Base-by-base conservation (phyloP, 345 rosid genomes). In the Noccaea caerulescens region DNA sequence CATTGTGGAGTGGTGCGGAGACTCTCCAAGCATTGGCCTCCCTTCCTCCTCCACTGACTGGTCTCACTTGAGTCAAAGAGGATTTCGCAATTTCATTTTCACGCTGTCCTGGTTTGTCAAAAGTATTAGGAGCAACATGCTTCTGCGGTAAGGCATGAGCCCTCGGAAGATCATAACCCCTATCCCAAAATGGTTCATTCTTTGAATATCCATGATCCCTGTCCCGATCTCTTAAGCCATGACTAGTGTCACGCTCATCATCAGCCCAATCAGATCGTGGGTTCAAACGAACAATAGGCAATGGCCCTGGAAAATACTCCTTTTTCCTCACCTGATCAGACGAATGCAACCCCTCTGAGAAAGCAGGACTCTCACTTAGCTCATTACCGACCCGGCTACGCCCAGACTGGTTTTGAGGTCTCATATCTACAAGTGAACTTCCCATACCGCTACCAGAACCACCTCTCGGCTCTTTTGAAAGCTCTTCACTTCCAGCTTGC, bases 221-320 rank as follows among this genome's bases (percentile, higher is more conserved):
- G 66, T 84, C 86, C 27, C 83, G 64, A 43, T 88, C 87, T 46
- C 77, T 66, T 73, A 89, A 81, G 56, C 86, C 85, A 67, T 75
- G 87, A 70, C 98, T 81, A 34, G 96, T 92, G 67, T 95, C 99
- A 70, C 97, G 98, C 77, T 95, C 99, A 81, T 95, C 99, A 81
- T 95, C 99, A 64, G 93, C 96, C 98, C 99, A 94, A 73, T 94
- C 99, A 74, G 96, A 94, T 59, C 99, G 84, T 16, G 97, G 96
- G 20, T 83, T 80, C 89, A 91, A 74, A 50, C 82, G 83, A 76
- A 92, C 89, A 65, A 89, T 73, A 1, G 97, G 97, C 45, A 93
- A 73, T 33, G 93, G 95, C 49, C 86, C 95, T 3, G 85, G 71
- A 76, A 87, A 80, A 75, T 64, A 83, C 5, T 89, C 92, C 65